A percentile compares a stretch with the other conserved stretches of the same genome.
These are phyloP conservation scores for Scytalidium sp. DNA, from an alignment of 2,329 filamentous ascomycete genomes.

Conservation along the genomic window DNA sequence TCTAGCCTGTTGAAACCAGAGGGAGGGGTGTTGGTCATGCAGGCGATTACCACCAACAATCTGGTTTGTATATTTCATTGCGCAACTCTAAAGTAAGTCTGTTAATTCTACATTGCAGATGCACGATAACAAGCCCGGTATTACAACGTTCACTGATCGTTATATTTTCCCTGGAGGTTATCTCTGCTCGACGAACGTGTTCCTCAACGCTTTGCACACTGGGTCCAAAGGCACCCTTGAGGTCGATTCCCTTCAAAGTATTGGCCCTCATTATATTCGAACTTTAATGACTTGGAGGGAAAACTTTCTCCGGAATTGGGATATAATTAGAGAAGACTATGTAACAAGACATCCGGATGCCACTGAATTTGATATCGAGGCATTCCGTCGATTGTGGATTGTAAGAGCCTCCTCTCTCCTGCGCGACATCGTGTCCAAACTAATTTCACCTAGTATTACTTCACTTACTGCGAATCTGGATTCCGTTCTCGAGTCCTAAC, in stretches of 20 bases:
- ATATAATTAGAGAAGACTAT: no score
- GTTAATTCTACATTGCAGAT: slow-evolving; percentile 1
- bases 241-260: slow-evolving; percentile 64
- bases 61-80: not conserved
- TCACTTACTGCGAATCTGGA: slow-evolving; percentile 8
- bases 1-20: slow-evolving; percentile 61
- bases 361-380: slow-evolving; percentile 41
- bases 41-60: slow-evolving; percentile 67
- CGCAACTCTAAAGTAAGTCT: not conserved
- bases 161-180: slow-evolving; percentile 76
- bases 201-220: slow-evolving; percentile 53
- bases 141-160: slow-evolving; percentile 57
- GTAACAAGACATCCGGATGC: slow-evolving; percentile 40
- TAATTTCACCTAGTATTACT: slow-evolving; percentile 11
- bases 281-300: slow-evolving; percentile 66
- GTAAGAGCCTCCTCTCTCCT: slow-evolving; percentile 30
- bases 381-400: slow-evolving; percentile 69
- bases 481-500: no score
- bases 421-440: not conserved
- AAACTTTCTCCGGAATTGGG: slow-evolving; percentile 59
- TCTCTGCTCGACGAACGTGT: slow-evolving; percentile 52
- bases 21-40: slow-evolving; percentile 66
- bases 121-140: slow-evolving; percentile 5
- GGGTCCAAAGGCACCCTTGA: slow-evolving; percentile 59
- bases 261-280: slow-evolving; percentile 68